Evolutionary conservation across 345 rosid species (phyloP).

Genomic region (Euphorbia lathyris): DNA sequence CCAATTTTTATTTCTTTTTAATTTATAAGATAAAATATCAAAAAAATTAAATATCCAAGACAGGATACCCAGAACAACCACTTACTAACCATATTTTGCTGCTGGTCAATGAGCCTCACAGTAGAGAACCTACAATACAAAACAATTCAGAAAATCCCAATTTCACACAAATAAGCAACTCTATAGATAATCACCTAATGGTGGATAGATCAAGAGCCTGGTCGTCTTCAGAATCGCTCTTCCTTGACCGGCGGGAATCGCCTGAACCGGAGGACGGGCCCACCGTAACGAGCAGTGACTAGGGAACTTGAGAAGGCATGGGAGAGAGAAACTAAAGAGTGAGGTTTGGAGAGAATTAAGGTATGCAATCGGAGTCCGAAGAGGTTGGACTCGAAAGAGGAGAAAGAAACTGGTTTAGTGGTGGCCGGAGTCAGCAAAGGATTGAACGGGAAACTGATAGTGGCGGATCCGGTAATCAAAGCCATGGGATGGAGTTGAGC

Average conservation of each 20-base stretch:
- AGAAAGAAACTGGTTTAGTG: slow-evolving; percentile 25
- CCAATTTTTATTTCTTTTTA: not conserved
- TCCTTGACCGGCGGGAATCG: slow-evolving; percentile 41
- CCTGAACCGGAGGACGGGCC: slow-evolving; percentile 45
- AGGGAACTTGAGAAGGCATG: slow-evolving; percentile 28
- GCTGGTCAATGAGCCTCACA: slow-evolving; percentile 72
- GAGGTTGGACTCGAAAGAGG: slow-evolving; percentile 46
- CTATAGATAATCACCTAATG: slow-evolving; percentile 41
- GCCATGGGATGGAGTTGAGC: slow-evolving; percentile 35
- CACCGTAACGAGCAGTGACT: slow-evolving; percentile 55
- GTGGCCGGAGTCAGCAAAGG: slow-evolving; percentile 18
- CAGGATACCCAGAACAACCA: no score
- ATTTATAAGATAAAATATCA: no score
- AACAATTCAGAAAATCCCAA: not conserved
- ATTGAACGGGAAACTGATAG: slow-evolving; percentile 45
- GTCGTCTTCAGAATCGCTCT: slow-evolving; percentile 47
- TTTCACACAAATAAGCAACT: not conserved
- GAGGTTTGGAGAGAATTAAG: slow-evolving; percentile 14
- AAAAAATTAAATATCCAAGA: slow-evolving; percentile 10
- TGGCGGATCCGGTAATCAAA: slow-evolving; percentile 44
- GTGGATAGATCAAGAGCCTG: slow-evolving; percentile 58
- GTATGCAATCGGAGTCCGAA: slow-evolving; percentile 41
- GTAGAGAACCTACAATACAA: slow-evolving; percentile 51
- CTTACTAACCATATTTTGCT: slow-evolving; percentile 76
- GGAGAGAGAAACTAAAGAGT: slow-evolving; percentile 19